Percentiles rank a stretch among this genome's conserved stretches.
Evolutionary conservation across 371 early-diverging fungal genomes (phyloP).

Genomic region (Lichtheimia hyalospora): DNA sequence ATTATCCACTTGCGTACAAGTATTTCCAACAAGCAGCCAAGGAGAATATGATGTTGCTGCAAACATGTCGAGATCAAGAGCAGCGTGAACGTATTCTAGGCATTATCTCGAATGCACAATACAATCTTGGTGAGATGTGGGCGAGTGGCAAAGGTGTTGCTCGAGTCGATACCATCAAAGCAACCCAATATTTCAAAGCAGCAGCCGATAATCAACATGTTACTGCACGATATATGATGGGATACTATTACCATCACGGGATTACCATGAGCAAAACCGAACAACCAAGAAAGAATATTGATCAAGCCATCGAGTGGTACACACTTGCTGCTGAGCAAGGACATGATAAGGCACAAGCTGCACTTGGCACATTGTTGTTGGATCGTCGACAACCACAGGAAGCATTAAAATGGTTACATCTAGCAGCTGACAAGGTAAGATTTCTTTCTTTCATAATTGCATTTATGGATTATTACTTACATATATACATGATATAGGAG

Average conservation of each 20-base stretch:
- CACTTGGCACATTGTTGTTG: conserved; percentile 11
- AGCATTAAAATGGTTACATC: conserved; percentile 12
- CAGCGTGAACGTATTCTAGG: background rate
- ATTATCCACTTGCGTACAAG: conserved; percentile 7
- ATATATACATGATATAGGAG: too few relatives aligned
- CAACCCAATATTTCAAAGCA: conserved; percentile 5
- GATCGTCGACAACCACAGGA: conserved; percentile 1
- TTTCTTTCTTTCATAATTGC: background rate
- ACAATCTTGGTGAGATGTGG: conserved; percentile 10
- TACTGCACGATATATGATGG: conserved; percentile 12
- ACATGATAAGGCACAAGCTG: conserved; percentile 12
- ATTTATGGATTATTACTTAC: too few relatives aligned
- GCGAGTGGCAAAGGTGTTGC: conserved; percentile 3
- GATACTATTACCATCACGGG: conserved; percentile 8
- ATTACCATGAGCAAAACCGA: background rate
- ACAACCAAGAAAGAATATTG: background rate
- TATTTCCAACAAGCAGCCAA: conserved; percentile 12
- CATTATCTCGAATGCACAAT: conserved; percentile 8
- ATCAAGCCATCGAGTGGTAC: conserved; percentile 12
- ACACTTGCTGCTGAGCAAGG: conserved; percentile 13
- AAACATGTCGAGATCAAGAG: background rate
- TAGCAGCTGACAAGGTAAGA: conserved; percentile 16
- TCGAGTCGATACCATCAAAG: background rate
- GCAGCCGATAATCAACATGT: conserved; percentile 13
- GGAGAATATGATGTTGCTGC: background rate